Base-by-base conservation (phyloP, 495 filamentous ascomycete species). In the Annulohypoxylon bovei region DNA sequence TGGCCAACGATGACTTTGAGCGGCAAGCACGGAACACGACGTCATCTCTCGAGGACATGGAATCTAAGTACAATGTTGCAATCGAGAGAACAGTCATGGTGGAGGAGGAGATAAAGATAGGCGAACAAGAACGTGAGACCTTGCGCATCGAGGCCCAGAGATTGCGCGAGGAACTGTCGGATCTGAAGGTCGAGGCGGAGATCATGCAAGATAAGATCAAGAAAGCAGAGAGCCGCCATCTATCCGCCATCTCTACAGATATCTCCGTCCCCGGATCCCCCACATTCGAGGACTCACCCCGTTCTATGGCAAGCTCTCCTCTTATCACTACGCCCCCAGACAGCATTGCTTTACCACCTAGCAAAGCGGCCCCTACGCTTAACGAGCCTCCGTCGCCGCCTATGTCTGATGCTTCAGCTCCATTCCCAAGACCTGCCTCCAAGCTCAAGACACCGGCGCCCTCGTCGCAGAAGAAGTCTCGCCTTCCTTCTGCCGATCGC, bases 1-100 rank as follows among this genome's bases (percentile, higher is more conserved):
- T 99, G 33, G 91, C 92, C 68, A 99, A 99, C 80, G 95, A 99
- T 85, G 95, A 99, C 77, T 97, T 93, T 76, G 95, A 99, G 80
- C 90, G 94, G 62, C 94, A 98, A 80, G 94, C 95, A 63, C 89
- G 95, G 64, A 93, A 97, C 74, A 97, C 93, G 16, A 92, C 91
- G 16, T 97, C 95, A 46, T 98, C 95, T 62, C 87, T 98, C 69
- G 96, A 99, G 82, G 95, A 98, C 76, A 81, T 99, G 77, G 95
- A 98, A 79, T 95, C 92, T 58, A 99, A 98, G 77, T 97, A 94
- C 79, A 98, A 97, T 77, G 86, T 95, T 16, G 89, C 94, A 3
- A 96, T 98, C 68, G 95, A 99, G 80, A 85, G 95, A 59, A 88
- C 84, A 14, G 95, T 99, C 32, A 89, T 99, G 87, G 84, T 97